A percentile compares a stretch with the other conserved stretches of the same genome.
These are phyloP conservation scores for Murraya koenigii DNA, from an alignment of 345 rosid species.

Conservation along the genomic window DNA sequence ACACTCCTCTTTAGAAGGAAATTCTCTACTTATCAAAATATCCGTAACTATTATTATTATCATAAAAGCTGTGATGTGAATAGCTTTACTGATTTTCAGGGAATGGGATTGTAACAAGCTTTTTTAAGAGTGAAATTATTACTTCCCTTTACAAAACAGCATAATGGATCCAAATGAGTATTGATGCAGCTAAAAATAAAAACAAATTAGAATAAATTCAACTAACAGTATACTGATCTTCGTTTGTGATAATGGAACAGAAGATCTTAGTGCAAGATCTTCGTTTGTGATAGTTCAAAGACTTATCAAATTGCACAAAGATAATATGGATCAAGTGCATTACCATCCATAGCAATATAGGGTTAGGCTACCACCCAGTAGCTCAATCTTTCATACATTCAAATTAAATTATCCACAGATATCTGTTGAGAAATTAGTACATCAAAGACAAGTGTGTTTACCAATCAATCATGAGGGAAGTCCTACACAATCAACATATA, in stretches of 20 bases:
- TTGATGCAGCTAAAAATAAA: neutral
- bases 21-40: neutral
- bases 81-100: neutral
- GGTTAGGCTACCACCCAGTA: too few species aligned
- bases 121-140: neutral
- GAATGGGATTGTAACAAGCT: neutral
- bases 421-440: neutral
- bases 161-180: neutral
- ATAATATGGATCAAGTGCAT: neutral
- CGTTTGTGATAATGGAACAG: neutral
- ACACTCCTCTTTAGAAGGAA: neutral
- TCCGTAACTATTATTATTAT: neutral
- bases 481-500: neutral
- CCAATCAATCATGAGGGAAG: neutral
- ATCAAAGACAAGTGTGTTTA: neutral
- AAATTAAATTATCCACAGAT: neutral
- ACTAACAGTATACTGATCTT: neutral
- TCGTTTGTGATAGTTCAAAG: neutral
- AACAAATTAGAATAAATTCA: neutral
- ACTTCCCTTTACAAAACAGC: neutral
- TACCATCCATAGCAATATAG: neutral
- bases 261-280: neutral
- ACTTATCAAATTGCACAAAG: too few species aligned
- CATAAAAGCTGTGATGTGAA: neutral
- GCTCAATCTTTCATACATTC: neutral